Base-by-base conservation (phyloP, 1,284 basidiomycete species). In the Pseudozyma hubeiensis region DNA sequence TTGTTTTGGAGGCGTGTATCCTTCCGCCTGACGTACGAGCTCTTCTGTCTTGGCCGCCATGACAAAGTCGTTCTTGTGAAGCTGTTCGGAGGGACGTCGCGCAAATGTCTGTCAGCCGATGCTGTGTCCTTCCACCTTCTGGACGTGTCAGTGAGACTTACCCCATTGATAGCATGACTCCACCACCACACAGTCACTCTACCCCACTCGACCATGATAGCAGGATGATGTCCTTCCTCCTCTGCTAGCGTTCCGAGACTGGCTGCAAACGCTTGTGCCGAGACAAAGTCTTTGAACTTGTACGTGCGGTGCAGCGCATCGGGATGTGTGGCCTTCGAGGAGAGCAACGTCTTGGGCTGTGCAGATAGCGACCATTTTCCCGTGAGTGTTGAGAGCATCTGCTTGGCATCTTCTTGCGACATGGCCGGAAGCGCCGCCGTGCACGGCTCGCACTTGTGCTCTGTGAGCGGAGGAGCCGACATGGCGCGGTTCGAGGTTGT, bases 1-100 rank as follows among this genome's bases (percentile, higher is more conserved):
- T 4, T 60, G 48, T 31, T 59, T 74, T 3, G 65, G 65, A 5
- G 72, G 72, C 17, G 75, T 79, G 40, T 64, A 63, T 5, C 82
- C 81, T n/a, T 75, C 63, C 5, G 81, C 77, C 0, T 51, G 24
- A 7, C 60, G 53, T 5, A 70, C 80, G 7, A 81, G 59, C 44
- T 76, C 61, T 60, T 83, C 80, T 13, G 82, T 84, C 57, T 79
- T 81, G 6, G 80, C 77, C 30, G 82, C 82, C 80, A 83, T 82
- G 57, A 83, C 63, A 67, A 78, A 84, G 65, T 83, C 81, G 55
- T 82, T 83, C 33, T 75, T 64, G 55, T 82, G 81, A 14, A 83
- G 71, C 81, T 83, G 59, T 46, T 44, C 13, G 10, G 29, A 31
- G 16, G 1, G 7, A 4, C 4, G 24, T 24, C 24, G 24, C 24